Evolutionary conservation across 257 asterid genomes (phyloP).

Genomic region (Fraxinus quadrangulata): DNA sequence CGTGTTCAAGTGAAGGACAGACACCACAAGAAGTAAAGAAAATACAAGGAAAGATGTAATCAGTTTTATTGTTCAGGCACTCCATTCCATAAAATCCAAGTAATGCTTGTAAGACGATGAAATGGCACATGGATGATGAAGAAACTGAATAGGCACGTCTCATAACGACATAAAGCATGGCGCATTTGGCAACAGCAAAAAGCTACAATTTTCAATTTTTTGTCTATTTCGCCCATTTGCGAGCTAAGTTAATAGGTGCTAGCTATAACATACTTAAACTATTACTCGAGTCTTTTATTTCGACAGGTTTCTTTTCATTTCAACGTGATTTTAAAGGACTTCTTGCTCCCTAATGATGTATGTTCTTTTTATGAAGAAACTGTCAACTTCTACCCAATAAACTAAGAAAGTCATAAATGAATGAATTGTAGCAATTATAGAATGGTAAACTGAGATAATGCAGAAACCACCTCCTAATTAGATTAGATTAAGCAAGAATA

Average conservation of each 20-base stretch:
- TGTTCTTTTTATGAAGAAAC: not conserved
- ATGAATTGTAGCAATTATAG: constrained; percentile 10
- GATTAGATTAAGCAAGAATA: not conserved
- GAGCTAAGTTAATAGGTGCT: not conserved
- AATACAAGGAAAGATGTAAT: not conserved
- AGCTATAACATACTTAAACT: not conserved
- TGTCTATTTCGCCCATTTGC: not conserved
- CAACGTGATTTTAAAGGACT: not conserved
- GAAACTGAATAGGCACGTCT: not conserved
- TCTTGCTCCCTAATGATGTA: not conserved
- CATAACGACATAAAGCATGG: not conserved
- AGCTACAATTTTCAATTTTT: not conserved
- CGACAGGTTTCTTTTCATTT: not conserved
- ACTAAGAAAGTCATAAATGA: not conserved
- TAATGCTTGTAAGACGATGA: not conserved
- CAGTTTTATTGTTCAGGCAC: not conserved
- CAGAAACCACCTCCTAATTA: constrained; percentile 10
- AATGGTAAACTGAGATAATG: constrained; percentile 19
- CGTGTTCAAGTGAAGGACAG: not conserved
- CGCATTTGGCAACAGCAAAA: not conserved
- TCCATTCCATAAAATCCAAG: not conserved
- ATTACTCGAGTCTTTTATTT: not conserved
- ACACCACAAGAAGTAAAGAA: not conserved
- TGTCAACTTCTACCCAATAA: not conserved
- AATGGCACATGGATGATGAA: not conserved